phyloP scores from a whole-genome alignment of 148 eudicot genomes.

The Heliamphora exappendiculata region DNA sequence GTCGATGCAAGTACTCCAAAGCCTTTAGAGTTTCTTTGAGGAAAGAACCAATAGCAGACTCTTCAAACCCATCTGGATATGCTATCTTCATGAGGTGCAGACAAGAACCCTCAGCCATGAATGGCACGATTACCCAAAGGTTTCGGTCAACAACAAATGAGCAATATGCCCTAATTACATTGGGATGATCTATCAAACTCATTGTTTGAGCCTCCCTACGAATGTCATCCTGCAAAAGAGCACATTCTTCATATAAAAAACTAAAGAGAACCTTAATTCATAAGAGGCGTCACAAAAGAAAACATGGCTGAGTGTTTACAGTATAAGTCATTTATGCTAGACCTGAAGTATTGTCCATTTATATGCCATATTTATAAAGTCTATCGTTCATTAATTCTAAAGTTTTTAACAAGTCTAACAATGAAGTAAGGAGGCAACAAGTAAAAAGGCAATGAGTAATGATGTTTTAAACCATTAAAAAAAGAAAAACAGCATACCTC shows the following conservation, averaged over 20 bases:
- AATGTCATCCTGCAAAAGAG: conserved; percentile 77
- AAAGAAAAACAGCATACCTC: neutral
- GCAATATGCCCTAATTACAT: conserved; percentile 77
- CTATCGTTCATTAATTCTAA: too few species aligned
- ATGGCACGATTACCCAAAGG: conserved; percentile 98
- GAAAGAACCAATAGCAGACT: conserved; percentile 74
- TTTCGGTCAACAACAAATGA: conserved; percentile 85
- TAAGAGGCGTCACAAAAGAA: neutral
- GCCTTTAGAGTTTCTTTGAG: conserved; percentile 95
- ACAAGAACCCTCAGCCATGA: conserved; percentile 97
- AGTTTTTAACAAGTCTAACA: too few species aligned
- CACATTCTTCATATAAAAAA: neutral
- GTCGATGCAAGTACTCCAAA: conserved; percentile 82
- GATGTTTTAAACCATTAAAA: neutral
- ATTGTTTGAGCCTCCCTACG: conserved; percentile 94
- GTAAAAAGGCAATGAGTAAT: neutral
- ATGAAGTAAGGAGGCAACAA: neutral
- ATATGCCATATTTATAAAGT: too few species aligned
- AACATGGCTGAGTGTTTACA: neutral
- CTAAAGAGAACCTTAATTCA: neutral
- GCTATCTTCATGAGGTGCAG: conserved; percentile 93
- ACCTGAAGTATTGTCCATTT: neutral
- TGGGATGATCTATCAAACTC: conserved; percentile 94
- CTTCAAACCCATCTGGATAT: conserved; percentile 92
- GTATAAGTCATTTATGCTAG: neutral